Evolutionary conservation across 305 asterid genomes (phyloP).

Genomic region (Vinca major): DNA sequence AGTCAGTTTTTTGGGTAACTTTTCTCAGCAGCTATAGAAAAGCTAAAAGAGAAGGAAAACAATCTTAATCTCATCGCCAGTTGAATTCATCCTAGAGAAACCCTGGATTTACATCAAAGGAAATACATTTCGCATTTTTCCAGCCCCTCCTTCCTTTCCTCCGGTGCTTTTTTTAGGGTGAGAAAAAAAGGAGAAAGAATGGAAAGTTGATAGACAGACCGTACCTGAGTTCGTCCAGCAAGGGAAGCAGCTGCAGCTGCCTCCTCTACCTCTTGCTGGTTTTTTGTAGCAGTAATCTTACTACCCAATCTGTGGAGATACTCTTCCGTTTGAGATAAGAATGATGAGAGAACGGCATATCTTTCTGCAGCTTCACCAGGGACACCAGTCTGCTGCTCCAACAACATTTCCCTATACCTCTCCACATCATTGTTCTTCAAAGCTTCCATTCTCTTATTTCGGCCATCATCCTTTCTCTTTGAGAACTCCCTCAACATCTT

Average conservation of each 20-base stretch:
- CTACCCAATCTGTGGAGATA: conserved; percentile 88
- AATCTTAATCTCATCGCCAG: neutral
- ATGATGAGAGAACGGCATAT: conserved; percentile 90
- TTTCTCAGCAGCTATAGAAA: neutral
- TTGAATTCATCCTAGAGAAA: neutral
- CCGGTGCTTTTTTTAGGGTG: neutral
- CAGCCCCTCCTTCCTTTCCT: neutral
- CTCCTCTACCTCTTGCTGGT: conserved; percentile 97
- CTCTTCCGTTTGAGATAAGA: conserved; percentile 88
- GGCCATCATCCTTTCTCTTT: conserved; percentile 85
- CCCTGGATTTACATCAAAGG: neutral
- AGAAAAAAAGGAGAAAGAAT: neutral
- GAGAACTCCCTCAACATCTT: conserved; percentile 95
- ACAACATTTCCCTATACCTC: conserved; percentile 93
- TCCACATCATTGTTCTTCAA: conserved; percentile 96
- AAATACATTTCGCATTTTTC: neutral
- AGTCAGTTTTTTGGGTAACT: neutral
- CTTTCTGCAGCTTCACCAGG: conserved; percentile 96
- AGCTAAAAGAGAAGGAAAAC: neutral
- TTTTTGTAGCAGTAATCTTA: conserved; percentile 90
- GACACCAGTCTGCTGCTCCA: conserved; percentile 82
- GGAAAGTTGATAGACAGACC: conserved; percentile 19
- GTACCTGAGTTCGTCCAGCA: conserved; percentile 93
- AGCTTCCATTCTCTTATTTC: conserved; percentile 96
- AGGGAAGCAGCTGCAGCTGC: conserved; percentile 75